phyloP scores from a whole-genome alignment of 352 stramenopile species.

The Saprolegnia parasitica region DNA sequence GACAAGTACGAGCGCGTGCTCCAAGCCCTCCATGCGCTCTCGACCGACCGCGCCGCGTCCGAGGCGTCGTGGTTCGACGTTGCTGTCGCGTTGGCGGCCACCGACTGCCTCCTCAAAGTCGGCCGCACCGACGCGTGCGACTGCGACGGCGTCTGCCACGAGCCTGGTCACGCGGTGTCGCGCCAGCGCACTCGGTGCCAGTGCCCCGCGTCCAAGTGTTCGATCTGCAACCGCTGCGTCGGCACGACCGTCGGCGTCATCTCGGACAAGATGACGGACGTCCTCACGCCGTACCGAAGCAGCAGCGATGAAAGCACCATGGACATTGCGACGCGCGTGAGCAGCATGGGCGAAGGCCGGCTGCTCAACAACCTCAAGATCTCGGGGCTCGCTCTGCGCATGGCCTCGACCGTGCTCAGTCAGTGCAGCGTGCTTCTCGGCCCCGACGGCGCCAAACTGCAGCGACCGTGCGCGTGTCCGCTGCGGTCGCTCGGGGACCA shows the following conservation, averaged over 20 bases:
- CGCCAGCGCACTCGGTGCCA: constrained; percentile 72
- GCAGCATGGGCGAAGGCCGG: constrained; percentile 47
- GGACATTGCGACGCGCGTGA: constrained; percentile 46
- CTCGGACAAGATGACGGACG: constrained; percentile 58
- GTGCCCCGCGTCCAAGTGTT: constrained; percentile 75
- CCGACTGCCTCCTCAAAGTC: constrained; percentile 72
- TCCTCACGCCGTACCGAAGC: constrained; percentile 47
- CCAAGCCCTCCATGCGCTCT: constrained; percentile 51
- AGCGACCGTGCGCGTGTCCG: constrained; percentile 67
- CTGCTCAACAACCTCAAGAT: constrained; percentile 40
- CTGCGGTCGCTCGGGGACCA: constrained; percentile 71
- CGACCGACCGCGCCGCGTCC: constrained; percentile 50
- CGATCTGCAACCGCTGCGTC: constrained; percentile 64
- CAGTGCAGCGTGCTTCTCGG: constrained; percentile 70
- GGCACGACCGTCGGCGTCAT: constrained; percentile 45
- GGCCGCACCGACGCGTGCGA: constrained; percentile 64
- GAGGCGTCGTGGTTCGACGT: constrained; percentile 69
- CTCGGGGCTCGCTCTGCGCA: constrained; percentile 49
- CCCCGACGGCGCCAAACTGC: constrained; percentile 49
- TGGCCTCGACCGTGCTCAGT: constrained; percentile 54
- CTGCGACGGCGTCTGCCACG: constrained; percentile 59
- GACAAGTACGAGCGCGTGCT: constrained; percentile 84
- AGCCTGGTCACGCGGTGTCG: constrained; percentile 54
- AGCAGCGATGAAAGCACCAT: constrained; percentile 38
- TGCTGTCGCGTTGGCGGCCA: constrained; percentile 66